Base-by-base conservation (phyloP, 1,139 yeast species). In the Pichia sp. region DNA sequence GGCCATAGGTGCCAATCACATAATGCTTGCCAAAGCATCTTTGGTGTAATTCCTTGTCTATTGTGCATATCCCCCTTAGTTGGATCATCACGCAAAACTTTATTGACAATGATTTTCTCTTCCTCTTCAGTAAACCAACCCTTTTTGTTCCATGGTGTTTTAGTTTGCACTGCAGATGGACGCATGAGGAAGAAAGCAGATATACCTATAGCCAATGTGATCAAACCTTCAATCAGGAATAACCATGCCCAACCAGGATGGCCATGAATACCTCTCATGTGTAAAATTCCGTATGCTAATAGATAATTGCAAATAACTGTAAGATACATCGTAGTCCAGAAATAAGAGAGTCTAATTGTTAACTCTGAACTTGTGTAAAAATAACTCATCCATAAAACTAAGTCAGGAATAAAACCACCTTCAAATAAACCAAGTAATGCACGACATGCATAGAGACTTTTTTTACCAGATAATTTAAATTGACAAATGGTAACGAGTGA, bases 91-190 rank as follows among this genome's bases (percentile, higher is more conserved):
- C 85, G 61, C 40, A 80, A 62, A 2, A 80, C 66, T 45, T 78
- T 67, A 52, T 79, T 79, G 14, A 78, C 84, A 24, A 77, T 68
- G 39, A 80, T 77, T 42, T 72, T 75, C 48, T 73, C 77, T 52
- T 80, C 84, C 21, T 74, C 64, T 6, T 75, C 79, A 11, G 72
- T 72, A 49, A 72, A 79, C 84, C 84, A 79, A 14, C 84, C 84
- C 18, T 48, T 48, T 32, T 43, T 63, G 45, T 65, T 67, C 68
- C 72, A 68, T 19, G 60, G 59, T 3, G 54, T 51, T 46, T 71
- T 73, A 12, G 84, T 78, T 48, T 74, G 75, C 1, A 68, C 72
- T 0, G 71, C 73, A 10, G 76, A 69, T 3, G 82, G 76, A 25
- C 78, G 80, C 83, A 81, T 77, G 45, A 69, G 59, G 53, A 71